A percentile compares a stretch with the other conserved stretches of the same genome.
Conservation (phyloP, 1,139 yeast genomes). For the Geotrichum citri-aurantii region DNA sequence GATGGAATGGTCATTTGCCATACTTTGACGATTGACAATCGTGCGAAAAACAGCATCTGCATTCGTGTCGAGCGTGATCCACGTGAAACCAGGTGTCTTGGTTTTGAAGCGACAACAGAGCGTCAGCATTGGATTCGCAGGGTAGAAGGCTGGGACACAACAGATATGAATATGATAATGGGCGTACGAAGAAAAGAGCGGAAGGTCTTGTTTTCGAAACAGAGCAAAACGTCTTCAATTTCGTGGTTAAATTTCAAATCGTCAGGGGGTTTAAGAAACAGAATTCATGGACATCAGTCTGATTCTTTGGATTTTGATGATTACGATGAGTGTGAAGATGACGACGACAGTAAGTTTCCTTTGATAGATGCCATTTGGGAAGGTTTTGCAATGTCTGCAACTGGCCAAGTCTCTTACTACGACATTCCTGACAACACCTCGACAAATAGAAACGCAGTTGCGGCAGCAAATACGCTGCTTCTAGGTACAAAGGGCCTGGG, state of each 20-base stretch:
- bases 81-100: constrained; percentile 81
- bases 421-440: constrained; percentile 46
- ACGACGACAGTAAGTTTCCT: neutral
- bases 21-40: constrained; percentile 63
- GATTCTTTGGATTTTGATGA: neutral
- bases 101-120: constrained; percentile 70
- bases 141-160: constrained; percentile 71
- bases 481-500: constrained; percentile 6
- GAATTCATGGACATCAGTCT: neutral
- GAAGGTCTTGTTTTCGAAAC: neutral
- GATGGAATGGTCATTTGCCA: constrained; percentile 58
- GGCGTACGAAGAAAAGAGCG: constrained; percentile 53
- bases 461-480: neutral
- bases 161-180: constrained; percentile 69
- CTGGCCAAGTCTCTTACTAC: constrained; percentile 56
- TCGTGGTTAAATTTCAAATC: neutral
- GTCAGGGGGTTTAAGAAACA: neutral
- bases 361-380: constrained; percentile 48
- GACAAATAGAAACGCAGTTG: neutral
- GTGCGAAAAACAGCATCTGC: constrained; percentile 76
- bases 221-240: neutral
- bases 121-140: constrained; percentile 60
- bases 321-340: neutral
- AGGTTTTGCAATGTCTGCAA: constrained; percentile 68
- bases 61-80: constrained; percentile 88